Conservation (phyloP, 805 yeast species). For the Candida jianshihensis region DNA sequence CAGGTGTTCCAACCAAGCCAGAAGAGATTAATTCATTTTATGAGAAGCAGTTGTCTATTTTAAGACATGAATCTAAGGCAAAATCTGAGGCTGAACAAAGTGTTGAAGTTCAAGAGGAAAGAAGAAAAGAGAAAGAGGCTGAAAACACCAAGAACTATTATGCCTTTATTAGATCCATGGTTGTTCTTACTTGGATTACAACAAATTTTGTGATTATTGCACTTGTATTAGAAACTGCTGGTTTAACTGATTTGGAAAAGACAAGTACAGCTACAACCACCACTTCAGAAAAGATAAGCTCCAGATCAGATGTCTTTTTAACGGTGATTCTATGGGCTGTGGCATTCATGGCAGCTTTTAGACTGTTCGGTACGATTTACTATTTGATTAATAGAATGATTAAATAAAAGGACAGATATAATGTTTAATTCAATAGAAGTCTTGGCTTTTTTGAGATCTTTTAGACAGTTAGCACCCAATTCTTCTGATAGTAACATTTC, state of each 20-base stretch:
- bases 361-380: slow-evolving; percentile 67
- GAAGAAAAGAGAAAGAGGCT: slow-evolving; percentile 28
- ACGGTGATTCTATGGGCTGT: slow-evolving; percentile 89
- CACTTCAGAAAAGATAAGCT: slow-evolving; percentile 2
- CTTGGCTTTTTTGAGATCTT: no score
- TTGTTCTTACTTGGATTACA: slow-evolving; percentile 84
- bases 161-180: slow-evolving; percentile 83
- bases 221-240: slow-evolving; percentile 80
- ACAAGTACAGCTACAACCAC: slow-evolving; percentile 12
- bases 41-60: slow-evolving; percentile 51
- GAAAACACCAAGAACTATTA: slow-evolving; percentile 74
- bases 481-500: no score
- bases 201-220: slow-evolving; percentile 79
- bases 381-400: slow-evolving; percentile 39
- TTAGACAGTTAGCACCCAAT: no score
- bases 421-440: no score
- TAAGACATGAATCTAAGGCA: slow-evolving; percentile 33
- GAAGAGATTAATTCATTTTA: slow-evolving; percentile 74
- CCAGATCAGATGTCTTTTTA: slow-evolving; percentile 58
- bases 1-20: slow-evolving; percentile 68
- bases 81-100: slow-evolving; percentile 24
- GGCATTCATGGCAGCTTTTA: slow-evolving; percentile 78
- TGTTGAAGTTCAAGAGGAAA: slow-evolving; percentile 26
- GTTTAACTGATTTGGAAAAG: slow-evolving; percentile 40
- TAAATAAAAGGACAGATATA: no score